Conservation (phyloP, 148 eudicot genomes). For the Suaeda aralocaspica region DNA sequence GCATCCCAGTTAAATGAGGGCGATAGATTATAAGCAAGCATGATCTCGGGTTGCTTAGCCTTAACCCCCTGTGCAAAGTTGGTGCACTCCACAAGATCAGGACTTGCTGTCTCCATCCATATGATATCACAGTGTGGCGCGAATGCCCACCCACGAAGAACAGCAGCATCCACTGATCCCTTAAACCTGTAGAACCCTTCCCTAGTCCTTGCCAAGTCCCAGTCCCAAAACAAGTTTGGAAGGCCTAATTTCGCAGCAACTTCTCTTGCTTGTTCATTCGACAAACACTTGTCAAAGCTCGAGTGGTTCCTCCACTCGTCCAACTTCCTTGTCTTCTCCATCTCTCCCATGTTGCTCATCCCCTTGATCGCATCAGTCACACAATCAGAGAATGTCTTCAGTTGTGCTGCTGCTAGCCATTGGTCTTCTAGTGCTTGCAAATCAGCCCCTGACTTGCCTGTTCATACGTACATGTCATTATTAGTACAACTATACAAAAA, state of each 20-base stretch:
- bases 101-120: slow-evolving; percentile 82
- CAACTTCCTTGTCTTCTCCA: slow-evolving; percentile 47
- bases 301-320: slow-evolving; percentile 56
- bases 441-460: slow-evolving; percentile 51
- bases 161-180: slow-evolving; percentile 64
- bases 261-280: slow-evolving; percentile 50
- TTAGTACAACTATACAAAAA: too few relatives aligned
- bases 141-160: slow-evolving; percentile 76
- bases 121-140: slow-evolving; percentile 49
- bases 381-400: slow-evolving; percentile 63
- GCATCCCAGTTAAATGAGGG: slow-evolving; percentile 95
- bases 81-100: slow-evolving; percentile 60
- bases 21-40: slow-evolving; percentile 73
- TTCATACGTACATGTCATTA: too few relatives aligned
- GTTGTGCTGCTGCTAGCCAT: slow-evolving; percentile 45
- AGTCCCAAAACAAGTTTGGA: slow-evolving; percentile 59
- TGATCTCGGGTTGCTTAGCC: slow-evolving; percentile 44
- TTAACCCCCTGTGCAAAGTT: slow-evolving; percentile 55
- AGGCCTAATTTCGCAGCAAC: slow-evolving; percentile 48
- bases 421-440: slow-evolving; percentile 64
- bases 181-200: slow-evolving; percentile 75
- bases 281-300: slow-evolving; percentile 45
- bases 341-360: slow-evolving; percentile 33
- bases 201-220: slow-evolving; percentile 76
- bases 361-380: slow-evolving; percentile 44